A percentile compares a stretch with the other conserved stretches of the same genome.
phyloP scores from a whole-genome alignment of 768 basidiomycete species.

The Boletus fagicola region DNA sequence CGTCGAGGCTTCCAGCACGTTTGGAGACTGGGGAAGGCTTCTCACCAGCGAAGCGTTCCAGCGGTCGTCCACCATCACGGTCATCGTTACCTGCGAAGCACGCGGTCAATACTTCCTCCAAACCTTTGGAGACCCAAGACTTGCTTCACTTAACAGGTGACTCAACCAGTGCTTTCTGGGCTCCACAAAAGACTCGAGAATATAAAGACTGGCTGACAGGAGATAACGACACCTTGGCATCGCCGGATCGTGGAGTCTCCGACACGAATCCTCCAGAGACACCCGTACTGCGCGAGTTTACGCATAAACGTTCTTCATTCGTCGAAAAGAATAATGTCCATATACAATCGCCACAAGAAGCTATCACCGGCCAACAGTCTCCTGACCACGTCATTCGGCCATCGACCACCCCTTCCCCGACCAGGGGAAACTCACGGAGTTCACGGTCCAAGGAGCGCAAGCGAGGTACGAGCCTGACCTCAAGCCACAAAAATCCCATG shows the following conservation, averaged over 20 bases:
- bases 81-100: slow-evolving; percentile 52
- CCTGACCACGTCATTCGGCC: slow-evolving; percentile 1
- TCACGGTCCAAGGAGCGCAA: slow-evolving; percentile 40
- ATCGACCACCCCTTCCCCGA: slow-evolving; percentile 21
- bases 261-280: slow-evolving; percentile 29
- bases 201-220: slow-evolving; percentile 77
- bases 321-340: slow-evolving; percentile 46
- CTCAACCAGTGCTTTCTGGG: slow-evolving; percentile 4
- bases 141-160: slow-evolving; percentile 20
- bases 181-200: slow-evolving; percentile 28
- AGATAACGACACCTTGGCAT: slow-evolving; percentile 43
- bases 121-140: slow-evolving; percentile 27
- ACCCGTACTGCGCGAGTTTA: slow-evolving; percentile 64
- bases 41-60: slow-evolving; percentile 16
- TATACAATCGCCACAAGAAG: slow-evolving; percentile 34
- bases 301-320: slow-evolving; percentile 69
- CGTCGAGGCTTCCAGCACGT: slow-evolving; percentile 6
- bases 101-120: slow-evolving; percentile 47
- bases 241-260: slow-evolving; percentile 15
- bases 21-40: slow-evolving; percentile 17
- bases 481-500: slow-evolving; percentile 10
- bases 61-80: slow-evolving; percentile 30
- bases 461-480: slow-evolving; percentile 6
- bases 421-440: slow-evolving; percentile 17
- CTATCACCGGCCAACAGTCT: slow-evolving; percentile 28